Base-by-base conservation (phyloP, 192 early-diverging fungal genomes). In the Podila horticola region DNA sequence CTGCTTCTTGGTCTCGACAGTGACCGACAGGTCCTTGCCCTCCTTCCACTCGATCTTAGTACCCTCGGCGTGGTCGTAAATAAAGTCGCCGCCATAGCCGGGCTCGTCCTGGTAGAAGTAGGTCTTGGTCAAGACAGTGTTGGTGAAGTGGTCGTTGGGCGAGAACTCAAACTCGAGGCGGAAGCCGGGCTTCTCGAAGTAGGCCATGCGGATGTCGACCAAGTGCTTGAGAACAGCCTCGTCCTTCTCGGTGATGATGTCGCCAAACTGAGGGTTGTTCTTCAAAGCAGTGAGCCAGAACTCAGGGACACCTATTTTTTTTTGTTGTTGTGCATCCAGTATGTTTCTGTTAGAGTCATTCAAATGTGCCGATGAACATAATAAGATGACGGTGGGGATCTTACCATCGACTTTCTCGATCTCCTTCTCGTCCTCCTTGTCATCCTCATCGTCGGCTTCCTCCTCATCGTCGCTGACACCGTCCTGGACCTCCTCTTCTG, bases 1-100 rank as follows among this genome's bases (percentile, higher is more conserved):
- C 90, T 99, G 98, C 87, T 97, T 99, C 91, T 96, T 97, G 85
- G 96, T 94, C 88, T 99, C 97, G 66, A 98, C 87, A 17, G 90
- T 96, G 62, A 98, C 92, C 69, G 93, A 93, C 55, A 99, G 90
- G 85, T 99, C 93, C 89, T 98, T 95, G 81, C 93, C 96, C 69
- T 97, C 95, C 87, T 99, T 99, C 98, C 98, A 99, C 58, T 94
- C 77, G 75, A 99, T 95, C 64, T 92, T 86, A 48, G 92, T 93
- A 34, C 96, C 98, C 84, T 96, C 92, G 30, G 97, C 96, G 83
- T 92, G 92, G 84, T 95, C 95, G 82, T 95, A 98, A 62, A 97
- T 89, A 62, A 96, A 91, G 76, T 95, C 94, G 55, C 95, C 95
- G 49, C 90, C 87, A 81, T 90, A 91, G 61, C 93, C 91, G 22